Evolutionary conservation across 768 basidiomycete species (phyloP).

Genomic region (Suillus spraguei): DNA sequence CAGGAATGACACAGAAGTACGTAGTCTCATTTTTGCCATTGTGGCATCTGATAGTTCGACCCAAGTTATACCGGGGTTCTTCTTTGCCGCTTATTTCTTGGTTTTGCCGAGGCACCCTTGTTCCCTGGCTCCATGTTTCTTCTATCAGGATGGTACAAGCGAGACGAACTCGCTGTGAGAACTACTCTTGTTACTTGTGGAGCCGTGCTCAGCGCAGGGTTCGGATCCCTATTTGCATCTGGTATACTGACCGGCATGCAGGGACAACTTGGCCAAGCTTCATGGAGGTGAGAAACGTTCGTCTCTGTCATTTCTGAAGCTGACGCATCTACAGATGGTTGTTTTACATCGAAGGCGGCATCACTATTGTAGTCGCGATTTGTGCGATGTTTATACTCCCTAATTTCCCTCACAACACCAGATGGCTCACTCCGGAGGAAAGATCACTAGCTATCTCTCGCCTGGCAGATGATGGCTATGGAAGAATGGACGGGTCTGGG

Average conservation of each 20-base stretch:
- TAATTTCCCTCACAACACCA: slow-evolving; percentile 60
- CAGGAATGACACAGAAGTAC: slow-evolving; percentile 39
- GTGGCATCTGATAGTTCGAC: slow-evolving; percentile 24
- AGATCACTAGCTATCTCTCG: slow-evolving; percentile 52
- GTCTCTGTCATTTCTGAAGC: background rate
- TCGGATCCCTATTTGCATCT: slow-evolving; percentile 73
- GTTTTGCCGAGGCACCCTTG: slow-evolving; percentile 67
- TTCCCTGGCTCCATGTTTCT: slow-evolving; percentile 67
- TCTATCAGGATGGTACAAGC: slow-evolving; percentile 63
- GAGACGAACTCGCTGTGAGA: slow-evolving; percentile 65
- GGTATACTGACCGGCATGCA: slow-evolving; percentile 71
- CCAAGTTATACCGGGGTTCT: slow-evolving; percentile 59
- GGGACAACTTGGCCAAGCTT: slow-evolving; percentile 60
- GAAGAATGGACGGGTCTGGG: slow-evolving; percentile 50
- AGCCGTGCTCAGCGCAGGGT: slow-evolving; percentile 73
- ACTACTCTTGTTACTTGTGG: slow-evolving; percentile 69
- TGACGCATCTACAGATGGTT: slow-evolving; percentile 49
- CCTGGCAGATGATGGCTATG: slow-evolving; percentile 66
- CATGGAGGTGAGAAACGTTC: slow-evolving; percentile 58
- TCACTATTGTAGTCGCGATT: slow-evolving; percentile 53
- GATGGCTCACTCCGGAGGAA: slow-evolving; percentile 58
- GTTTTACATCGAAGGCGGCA: slow-evolving; percentile 61
- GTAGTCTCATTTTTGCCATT: background rate
- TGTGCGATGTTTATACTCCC: slow-evolving; percentile 62
- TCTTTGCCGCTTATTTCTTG: slow-evolving; percentile 72